Conservation (phyloP, 495 filamentous ascomycete species). For the Echria macrotheca region DNA sequence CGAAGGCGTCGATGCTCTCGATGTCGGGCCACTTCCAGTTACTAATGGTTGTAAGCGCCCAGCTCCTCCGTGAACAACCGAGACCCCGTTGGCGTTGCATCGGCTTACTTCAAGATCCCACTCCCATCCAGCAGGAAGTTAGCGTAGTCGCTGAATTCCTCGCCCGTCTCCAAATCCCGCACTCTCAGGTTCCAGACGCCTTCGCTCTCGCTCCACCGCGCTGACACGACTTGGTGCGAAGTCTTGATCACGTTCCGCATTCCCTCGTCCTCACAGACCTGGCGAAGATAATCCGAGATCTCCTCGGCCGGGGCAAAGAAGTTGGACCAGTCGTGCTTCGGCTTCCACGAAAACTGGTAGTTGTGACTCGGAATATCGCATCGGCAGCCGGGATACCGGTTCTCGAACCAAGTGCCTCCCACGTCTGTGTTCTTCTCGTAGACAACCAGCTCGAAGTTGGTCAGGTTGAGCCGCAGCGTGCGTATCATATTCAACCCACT, state of each 20-base stretch:
- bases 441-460: constrained; percentile 51
- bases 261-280: constrained; percentile 50
- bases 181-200: constrained; percentile 49
- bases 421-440: constrained; percentile 76
- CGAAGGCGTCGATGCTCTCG: constrained; percentile 40
- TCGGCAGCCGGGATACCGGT: constrained; percentile 50
- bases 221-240: constrained; percentile 32
- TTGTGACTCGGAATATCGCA: constrained; percentile 53
- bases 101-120: constrained; percentile 52
- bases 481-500: constrained; percentile 45
- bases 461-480: constrained; percentile 37
- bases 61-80: background rate
- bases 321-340: constrained; percentile 52
- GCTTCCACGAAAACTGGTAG: constrained; percentile 53
- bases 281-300: constrained; percentile 53
- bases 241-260: constrained; percentile 48
- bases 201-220: constrained; percentile 37
- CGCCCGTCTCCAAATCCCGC: constrained; percentile 38
- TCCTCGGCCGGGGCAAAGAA: constrained; percentile 54
- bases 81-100: no score
- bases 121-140: constrained; percentile 55
- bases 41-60: constrained; percentile 24
- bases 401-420: constrained; percentile 57
- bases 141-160: constrained; percentile 42
- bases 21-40: constrained; percentile 61